Base-by-base conservation (phyloP, 768 basidiomycete species). In the Cyathus striatus region DNA sequence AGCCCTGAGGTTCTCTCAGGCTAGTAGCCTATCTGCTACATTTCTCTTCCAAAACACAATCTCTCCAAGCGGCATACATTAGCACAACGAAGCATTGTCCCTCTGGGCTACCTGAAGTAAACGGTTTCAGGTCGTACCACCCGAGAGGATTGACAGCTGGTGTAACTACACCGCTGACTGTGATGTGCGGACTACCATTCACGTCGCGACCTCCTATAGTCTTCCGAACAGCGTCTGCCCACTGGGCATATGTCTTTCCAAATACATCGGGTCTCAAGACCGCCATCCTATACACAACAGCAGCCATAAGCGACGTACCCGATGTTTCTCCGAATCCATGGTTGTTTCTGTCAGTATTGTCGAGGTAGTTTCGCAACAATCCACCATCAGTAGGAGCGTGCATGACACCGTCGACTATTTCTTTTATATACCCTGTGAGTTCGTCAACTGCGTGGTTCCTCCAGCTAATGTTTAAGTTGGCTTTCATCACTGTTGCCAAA, bases 341-440 rank as follows among this genome's bases (percentile, higher is more conserved):
- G n/a, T 7, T 30, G n/a, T 7, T 30, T 7, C 7, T 62, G 42
- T 61, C 46, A 3, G 47, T 22, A 36, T 64, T 55, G 43, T 68
- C 47, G 22, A 65, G 50, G 49, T 68, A 71, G 51, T 69, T 71
- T 16, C 60, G 49, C 21, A 69, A 45, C 7, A 71, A 48, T 3
- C 61, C 64, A 21, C 49, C 50, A 18, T 70, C 68, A 12, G 40
- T 42, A 1, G 61, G 47, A 2, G 60, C 55, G 1, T 37, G 42
- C 49, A 66, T 66, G 10, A 62, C 73, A 3, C 62, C 70, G 41
- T 73, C 68, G 23, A 75, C 32, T 40, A 75, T 75, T 35, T 73
- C 71, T 51, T 63, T 63, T 49, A 75, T 70, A 53, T 64, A 69
- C 3, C 42, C 42, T 1, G 62, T 64, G 22, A 72, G 47, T 13